Conservation (phyloP, 139 green algal genomes). For the Chlorella sp. region DNA sequence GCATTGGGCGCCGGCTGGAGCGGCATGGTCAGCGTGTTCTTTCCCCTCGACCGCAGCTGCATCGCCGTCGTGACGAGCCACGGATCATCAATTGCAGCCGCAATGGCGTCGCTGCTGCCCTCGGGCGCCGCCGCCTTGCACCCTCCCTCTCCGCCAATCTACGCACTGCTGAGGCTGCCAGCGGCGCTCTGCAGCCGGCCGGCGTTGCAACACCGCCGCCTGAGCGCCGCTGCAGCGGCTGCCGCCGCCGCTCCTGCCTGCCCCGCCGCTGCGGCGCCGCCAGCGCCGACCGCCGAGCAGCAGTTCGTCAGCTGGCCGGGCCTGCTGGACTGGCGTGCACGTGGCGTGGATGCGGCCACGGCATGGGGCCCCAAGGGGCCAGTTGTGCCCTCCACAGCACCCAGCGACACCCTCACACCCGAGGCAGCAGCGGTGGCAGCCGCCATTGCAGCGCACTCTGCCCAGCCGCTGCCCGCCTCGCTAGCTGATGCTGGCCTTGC, state of each 20-base stretch:
- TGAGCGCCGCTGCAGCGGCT: background rate
- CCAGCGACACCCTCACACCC: background rate
- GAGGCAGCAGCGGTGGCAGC: background rate
- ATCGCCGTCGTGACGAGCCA: too few species aligned
- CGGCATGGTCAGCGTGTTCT: too few species aligned
- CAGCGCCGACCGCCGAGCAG: background rate
- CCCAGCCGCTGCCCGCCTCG: background rate
- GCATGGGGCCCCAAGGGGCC: constrained; percentile 34
- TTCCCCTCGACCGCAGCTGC: too few species aligned
- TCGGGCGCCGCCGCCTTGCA: background rate
- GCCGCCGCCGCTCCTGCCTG: background rate
- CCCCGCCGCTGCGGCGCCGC: background rate
- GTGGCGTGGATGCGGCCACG: background rate
- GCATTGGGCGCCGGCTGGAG: too few species aligned
- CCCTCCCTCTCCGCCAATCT: background rate
- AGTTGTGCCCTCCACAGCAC: background rate
- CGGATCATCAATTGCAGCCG: background rate
- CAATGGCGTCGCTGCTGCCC: background rate
- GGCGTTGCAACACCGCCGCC: background rate
- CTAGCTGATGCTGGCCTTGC: constrained; percentile 39
- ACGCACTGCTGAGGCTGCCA: background rate
- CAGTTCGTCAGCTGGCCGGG: constrained; percentile 36
- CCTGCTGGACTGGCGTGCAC: constrained; percentile 17
- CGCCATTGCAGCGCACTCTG: background rate
- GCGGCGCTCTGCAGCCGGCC: background rate